Evolutionary conservation across 2,329 filamentous ascomycete species (phyloP).

Genomic region (Pseudocercospora crystallina): DNA sequence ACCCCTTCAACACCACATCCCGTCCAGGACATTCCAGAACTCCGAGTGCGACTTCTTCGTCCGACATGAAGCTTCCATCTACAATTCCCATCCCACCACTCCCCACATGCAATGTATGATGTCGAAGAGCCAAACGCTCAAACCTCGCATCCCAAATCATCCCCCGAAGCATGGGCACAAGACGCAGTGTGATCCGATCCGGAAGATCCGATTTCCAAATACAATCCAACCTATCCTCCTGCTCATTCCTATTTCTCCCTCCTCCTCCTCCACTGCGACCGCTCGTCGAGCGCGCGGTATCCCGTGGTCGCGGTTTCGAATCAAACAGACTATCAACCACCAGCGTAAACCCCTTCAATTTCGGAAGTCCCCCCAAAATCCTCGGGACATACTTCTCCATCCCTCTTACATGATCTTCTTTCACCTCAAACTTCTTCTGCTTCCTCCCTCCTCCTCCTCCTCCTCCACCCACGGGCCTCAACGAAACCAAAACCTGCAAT

Average conservation of each 20-base stretch:
- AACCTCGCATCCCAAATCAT: constrained; percentile 1
- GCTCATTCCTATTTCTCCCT: too few relatives aligned
- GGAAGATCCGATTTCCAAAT: constrained; percentile 6
- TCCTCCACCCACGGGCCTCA: constrained; percentile 4
- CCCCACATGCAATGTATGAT: not conserved
- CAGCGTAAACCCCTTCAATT: constrained; percentile 4
- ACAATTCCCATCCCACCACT: constrained; percentile 2
- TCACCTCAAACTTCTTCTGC: constrained; percentile 8
- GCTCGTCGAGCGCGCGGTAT: constrained; percentile 5
- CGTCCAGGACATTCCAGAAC: constrained; percentile 6
- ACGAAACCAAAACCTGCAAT: constrained; percentile 8
- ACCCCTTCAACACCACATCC: constrained; percentile 11
- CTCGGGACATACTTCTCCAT: not conserved
- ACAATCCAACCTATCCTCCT: constrained; percentile 1
- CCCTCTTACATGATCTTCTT: constrained; percentile 6
- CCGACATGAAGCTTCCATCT: constrained; percentile 1
- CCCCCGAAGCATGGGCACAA: constrained; percentile 8
- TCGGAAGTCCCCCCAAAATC: constrained; percentile 4
- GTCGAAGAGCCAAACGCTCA: constrained; percentile 4
- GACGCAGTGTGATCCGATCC: constrained; percentile 1
- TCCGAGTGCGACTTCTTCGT: constrained; percentile 4
- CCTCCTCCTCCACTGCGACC: not conserved
- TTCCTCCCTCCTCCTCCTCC: not conserved
- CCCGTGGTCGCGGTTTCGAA: constrained; percentile 11
- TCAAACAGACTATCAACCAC: constrained; percentile 13